Evolutionary conservation across 2,329 filamentous ascomycete species (phyloP).

Genomic region (Neonectria punicea): DNA sequence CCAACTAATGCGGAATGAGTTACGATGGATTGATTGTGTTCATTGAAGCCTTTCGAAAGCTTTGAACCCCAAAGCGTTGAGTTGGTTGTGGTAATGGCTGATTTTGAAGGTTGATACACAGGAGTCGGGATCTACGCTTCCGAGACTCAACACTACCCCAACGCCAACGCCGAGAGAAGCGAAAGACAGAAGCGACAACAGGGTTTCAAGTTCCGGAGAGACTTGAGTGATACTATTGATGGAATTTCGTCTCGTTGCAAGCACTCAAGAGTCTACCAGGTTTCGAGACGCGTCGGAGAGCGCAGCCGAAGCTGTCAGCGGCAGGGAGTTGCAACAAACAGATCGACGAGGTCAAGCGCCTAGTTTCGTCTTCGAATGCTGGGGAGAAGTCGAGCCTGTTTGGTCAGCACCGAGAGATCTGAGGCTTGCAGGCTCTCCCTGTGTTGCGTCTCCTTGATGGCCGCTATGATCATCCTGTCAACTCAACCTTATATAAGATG

Average conservation of each 20-base stretch:
- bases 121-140: conserved; percentile 38
- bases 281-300: conserved; percentile 16
- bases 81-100: neutral
- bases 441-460: conserved; percentile 3
- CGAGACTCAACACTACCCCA: conserved; percentile 33
- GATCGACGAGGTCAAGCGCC: conserved; percentile 20
- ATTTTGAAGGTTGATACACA: conserved; percentile 5
- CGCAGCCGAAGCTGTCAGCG: conserved; percentile 1
- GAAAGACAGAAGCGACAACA: neutral
- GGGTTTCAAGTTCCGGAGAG: neutral
- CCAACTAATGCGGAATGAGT: too few relatives aligned
- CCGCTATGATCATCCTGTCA: neutral
- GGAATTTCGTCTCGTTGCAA: neutral
- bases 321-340: conserved; percentile 12
- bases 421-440: neutral
- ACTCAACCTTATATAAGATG: conserved; percentile 37
- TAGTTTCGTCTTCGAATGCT: conserved; percentile 17
- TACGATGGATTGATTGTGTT: too few relatives aligned
- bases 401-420: neutral
- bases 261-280: neutral
- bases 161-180: conserved; percentile 6
- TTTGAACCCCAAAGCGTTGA: neutral
- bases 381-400: neutral
- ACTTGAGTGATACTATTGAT: neutral
- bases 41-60: too few relatives aligned